phyloP scores from a whole-genome alignment of 352 stramenopile genomes.

The Phytophthora tentaculata region DNA sequence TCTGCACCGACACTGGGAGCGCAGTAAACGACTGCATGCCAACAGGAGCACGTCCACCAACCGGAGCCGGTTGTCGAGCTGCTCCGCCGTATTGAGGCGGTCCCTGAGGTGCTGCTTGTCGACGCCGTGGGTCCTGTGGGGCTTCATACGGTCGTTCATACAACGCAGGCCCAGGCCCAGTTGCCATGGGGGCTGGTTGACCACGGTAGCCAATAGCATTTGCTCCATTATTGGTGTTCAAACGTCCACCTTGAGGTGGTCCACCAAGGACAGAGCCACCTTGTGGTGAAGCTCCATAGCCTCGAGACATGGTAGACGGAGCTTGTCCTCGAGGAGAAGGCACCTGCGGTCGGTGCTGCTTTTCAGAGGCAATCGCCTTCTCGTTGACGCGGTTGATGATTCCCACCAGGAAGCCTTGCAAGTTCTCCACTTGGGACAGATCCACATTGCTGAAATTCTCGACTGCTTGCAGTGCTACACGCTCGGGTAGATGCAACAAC shows the following conservation, averaged over 20 bases:
- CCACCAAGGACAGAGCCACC: slow-evolving; percentile 39
- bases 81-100: slow-evolving; percentile 23
- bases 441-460: slow-evolving; percentile 85
- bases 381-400: slow-evolving; percentile 88
- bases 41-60: slow-evolving; percentile 26
- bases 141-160: slow-evolving; percentile 47
- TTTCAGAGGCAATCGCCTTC: slow-evolving; percentile 50
- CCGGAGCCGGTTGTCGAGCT: slow-evolving; percentile 13
- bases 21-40: slow-evolving; percentile 39
- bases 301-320: slow-evolving; percentile 13
- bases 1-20: slow-evolving; percentile 70
- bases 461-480: slow-evolving; percentile 64
- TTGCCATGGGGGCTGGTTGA: slow-evolving; percentile 25
- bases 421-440: slow-evolving; percentile 73
- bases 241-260: slow-evolving; percentile 34
- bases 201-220: slow-evolving; percentile 25
- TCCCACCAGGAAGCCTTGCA: slow-evolving; percentile 82
- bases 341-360: slow-evolving; percentile 38
- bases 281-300: slow-evolving; percentile 22
- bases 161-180: slow-evolving; percentile 24
- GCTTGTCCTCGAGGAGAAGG: slow-evolving; percentile 32
- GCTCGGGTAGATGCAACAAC: slow-evolving; percentile 71
- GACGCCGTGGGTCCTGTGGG: slow-evolving; percentile 32
- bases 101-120: slow-evolving; percentile 30
- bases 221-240: slow-evolving; percentile 28